Conservation (phyloP, 2,329 filamentous ascomycete species). For the Exophiala dermatitidis region DNA sequence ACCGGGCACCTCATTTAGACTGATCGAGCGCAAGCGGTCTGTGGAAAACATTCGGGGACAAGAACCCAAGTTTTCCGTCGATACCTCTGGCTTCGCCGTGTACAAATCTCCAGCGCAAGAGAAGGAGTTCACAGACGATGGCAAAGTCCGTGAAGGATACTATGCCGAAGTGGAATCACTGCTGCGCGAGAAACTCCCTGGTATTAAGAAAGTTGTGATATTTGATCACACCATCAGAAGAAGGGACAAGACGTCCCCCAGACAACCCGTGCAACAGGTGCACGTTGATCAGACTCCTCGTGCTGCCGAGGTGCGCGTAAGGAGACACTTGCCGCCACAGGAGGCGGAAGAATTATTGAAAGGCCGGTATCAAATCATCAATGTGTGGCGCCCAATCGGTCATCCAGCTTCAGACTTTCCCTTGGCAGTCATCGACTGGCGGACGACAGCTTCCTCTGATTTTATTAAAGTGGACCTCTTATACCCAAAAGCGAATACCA, state of each 20-base stretch:
- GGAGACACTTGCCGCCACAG: constrained; percentile 50
- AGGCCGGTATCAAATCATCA: constrained; percentile 59
- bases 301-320: constrained; percentile 55
- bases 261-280: constrained; percentile 61
- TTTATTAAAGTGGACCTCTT: constrained; percentile 56
- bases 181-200: constrained; percentile 48
- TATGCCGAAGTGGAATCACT: constrained; percentile 56
- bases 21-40: constrained; percentile 38
- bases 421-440: constrained; percentile 61
- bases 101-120: constrained; percentile 44
- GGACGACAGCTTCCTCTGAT: constrained; percentile 50
- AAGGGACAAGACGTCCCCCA: constrained; percentile 46
- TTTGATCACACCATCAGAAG: constrained; percentile 67
- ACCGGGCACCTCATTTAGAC: constrained; percentile 48
- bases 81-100: background rate
- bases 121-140: constrained; percentile 51
- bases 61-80: constrained; percentile 13
- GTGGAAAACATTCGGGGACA: constrained; percentile 52
- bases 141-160: constrained; percentile 49
- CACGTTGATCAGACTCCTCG: constrained; percentile 64
- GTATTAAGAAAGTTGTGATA: constrained; percentile 56
- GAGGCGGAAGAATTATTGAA: constrained; percentile 53
- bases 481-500: constrained; percentile 52
- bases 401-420: constrained; percentile 59
- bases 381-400: constrained; percentile 63